Conservation (phyloP, 164 flowering plant species). For the Saururus chinensis region DNA sequence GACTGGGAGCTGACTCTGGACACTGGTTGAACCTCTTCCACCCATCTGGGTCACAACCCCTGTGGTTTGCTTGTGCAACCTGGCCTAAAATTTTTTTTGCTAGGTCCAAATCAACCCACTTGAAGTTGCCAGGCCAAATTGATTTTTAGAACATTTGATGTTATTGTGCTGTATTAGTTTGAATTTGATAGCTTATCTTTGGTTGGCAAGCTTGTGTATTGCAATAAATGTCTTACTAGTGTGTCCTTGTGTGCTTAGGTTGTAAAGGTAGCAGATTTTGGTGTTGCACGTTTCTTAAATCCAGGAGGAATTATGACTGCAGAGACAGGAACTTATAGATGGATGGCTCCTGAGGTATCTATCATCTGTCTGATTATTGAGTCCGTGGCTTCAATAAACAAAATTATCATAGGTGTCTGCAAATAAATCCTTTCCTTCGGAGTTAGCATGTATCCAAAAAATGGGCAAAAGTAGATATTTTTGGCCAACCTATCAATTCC, state of each 20-base stretch:
- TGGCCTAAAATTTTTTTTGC: too few species aligned
- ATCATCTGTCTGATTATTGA: neutral
- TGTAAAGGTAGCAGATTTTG: conserved; percentile 97
- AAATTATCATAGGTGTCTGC: neutral
- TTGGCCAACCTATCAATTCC: too few species aligned
- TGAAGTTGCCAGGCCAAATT: too few species aligned
- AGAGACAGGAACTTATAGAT: conserved; percentile 94
- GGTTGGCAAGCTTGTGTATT: neutral
- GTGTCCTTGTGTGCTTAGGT: conserved; percentile 34
- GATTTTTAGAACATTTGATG: too few species aligned
- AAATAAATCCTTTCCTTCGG: too few species aligned
- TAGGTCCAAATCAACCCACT: too few species aligned
- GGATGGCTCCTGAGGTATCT: conserved; percentile 99
- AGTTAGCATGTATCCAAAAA: too few species aligned
- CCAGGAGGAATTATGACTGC: conserved; percentile 94
- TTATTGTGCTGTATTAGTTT: neutral
- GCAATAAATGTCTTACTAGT: conserved; percentile 1
- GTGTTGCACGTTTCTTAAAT: conserved; percentile 87
- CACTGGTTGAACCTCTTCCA: too few species aligned
- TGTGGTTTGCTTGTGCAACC: too few species aligned
- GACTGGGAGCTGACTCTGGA: too few species aligned
- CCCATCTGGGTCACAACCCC: too few species aligned
- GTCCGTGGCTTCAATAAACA: neutral
- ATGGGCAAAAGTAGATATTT: too few species aligned
- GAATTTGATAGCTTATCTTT: neutral